Percentiles rank a stretch among this genome's conserved stretches.
Evolutionary conservation across 495 filamentous ascomycete genomes (phyloP).

Genomic region (Hypoxylon lenormandii): DNA sequence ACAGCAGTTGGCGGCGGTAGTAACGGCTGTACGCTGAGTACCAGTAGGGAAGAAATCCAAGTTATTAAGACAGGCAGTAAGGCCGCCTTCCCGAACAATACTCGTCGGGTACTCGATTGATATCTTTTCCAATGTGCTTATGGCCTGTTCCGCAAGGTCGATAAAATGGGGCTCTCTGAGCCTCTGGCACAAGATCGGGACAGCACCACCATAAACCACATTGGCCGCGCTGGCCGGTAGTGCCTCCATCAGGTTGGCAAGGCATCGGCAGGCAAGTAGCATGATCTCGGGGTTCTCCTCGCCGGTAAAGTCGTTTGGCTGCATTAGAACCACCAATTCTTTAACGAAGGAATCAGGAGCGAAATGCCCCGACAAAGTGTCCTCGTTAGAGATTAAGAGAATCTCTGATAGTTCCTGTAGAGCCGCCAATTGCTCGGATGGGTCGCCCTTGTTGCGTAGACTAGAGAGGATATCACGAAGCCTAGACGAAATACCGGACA

Average conservation of each 20-base stretch:
- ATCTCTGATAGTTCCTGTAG: slow-evolving; percentile 94
- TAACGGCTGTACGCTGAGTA: slow-evolving; percentile 95
- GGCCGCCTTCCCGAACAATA: slow-evolving; percentile 94
- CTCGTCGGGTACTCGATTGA: slow-evolving; percentile 95
- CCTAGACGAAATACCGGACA: slow-evolving; percentile 81
- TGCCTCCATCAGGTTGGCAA: slow-evolving; percentile 98
- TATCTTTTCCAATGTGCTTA: slow-evolving; percentile 97
- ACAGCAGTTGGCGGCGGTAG: slow-evolving; percentile 97
- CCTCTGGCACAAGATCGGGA: slow-evolving; percentile 93
- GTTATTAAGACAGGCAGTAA: slow-evolving; percentile 92
- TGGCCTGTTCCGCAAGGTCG: slow-evolving; percentile 94
- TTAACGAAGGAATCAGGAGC: slow-evolving; percentile 94
- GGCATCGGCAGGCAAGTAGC: slow-evolving; percentile 93
- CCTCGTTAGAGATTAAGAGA: slow-evolving; percentile 92
- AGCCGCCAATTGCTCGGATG: slow-evolving; percentile 88
- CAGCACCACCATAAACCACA: slow-evolving; percentile 94
- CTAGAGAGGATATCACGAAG: slow-evolving; percentile 86
- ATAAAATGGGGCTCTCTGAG: slow-evolving; percentile 94
- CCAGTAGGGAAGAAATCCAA: slow-evolving; percentile 98
- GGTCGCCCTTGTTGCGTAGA: slow-evolving; percentile 86
- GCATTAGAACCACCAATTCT: slow-evolving; percentile 92
- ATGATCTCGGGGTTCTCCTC: slow-evolving; percentile 97
- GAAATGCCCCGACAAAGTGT: slow-evolving; percentile 95
- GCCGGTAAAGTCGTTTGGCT: slow-evolving; percentile 81
- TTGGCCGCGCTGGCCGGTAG: slow-evolving; percentile 90